These are phyloP conservation scores for Camellia japonica DNA, from an alignment of 148 eudicot species.

Conservation along the genomic window DNA sequence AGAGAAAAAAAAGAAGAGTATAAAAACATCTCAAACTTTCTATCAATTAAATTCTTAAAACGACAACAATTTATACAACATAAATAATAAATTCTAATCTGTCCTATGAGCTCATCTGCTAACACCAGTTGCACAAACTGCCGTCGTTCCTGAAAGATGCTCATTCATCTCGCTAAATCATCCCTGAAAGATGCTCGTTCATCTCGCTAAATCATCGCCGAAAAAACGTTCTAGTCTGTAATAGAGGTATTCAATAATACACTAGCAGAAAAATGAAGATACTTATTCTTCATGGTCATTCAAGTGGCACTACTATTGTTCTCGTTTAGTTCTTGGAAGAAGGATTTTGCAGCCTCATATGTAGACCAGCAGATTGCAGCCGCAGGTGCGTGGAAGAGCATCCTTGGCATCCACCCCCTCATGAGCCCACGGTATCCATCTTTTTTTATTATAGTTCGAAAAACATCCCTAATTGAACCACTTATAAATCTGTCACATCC, in stretches of 20 bases:
- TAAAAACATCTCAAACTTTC: not conserved
- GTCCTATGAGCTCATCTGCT: not conserved
- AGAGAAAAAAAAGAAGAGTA: not conserved
- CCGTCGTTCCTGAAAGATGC: too few species aligned
- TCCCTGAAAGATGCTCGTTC: not conserved
- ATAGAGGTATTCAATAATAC: not conserved
- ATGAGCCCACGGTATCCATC: conserved; percentile 77
- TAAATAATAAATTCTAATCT: not conserved
- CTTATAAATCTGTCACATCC: conserved; percentile 75
- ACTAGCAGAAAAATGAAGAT: not conserved
- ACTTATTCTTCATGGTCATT: conserved; percentile 2
- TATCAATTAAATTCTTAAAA: not conserved
- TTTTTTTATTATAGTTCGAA: conserved; percentile 55
- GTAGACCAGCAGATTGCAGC: conserved; percentile 91
- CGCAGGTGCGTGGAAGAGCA: conserved; percentile 91
- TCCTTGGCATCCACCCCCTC: conserved; percentile 83
- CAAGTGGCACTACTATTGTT: conserved; percentile 30
- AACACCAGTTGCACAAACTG: not conserved
- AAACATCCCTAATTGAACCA: conserved; percentile 64
- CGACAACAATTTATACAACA: not conserved
- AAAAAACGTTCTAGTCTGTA: not conserved
- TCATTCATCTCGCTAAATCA: too few species aligned
- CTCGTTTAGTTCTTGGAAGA: conserved; percentile 50
- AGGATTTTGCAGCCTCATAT: conserved; percentile 74
- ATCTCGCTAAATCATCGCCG: not conserved